A percentile compares a stretch with the other conserved stretches of the same genome.
Evolutionary conservation across 148 eudicot genomes (phyloP).

Genomic region (Vaccinium macrocarpon): DNA sequence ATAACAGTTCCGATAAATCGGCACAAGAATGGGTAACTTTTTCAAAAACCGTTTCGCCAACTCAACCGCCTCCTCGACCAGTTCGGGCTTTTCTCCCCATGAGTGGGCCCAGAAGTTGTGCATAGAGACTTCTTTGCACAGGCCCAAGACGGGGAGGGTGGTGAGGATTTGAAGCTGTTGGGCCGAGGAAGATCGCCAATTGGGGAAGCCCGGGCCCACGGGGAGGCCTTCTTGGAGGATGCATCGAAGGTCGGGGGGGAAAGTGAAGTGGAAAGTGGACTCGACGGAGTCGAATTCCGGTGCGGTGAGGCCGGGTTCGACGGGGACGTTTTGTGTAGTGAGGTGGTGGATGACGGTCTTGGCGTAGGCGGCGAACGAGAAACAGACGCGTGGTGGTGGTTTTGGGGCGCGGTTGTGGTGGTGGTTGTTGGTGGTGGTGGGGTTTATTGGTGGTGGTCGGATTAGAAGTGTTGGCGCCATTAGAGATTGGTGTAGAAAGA

Average conservation of each 20-base stretch:
- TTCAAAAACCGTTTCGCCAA: conserved; percentile 37
- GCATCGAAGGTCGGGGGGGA: conserved; percentile 74
- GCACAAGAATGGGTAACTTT: conserved; percentile 53
- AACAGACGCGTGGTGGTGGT: conserved; percentile 33
- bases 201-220: conserved; percentile 66
- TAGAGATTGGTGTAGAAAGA: background rate
- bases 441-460: background rate
- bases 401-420: background rate
- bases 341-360: conserved; percentile 32
- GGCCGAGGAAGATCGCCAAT: conserved; percentile 67
- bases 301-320: conserved; percentile 48
- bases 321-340: conserved; percentile 22
- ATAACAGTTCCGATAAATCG: conserved; percentile 53
- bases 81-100: conserved; percentile 56
- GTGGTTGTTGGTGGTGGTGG: background rate
- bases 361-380: conserved; percentile 50
- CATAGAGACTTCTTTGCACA: conserved; percentile 44
- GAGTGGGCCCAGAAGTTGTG: conserved; percentile 42
- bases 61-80: conserved; percentile 35
- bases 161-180: conserved; percentile 53
- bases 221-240: conserved; percentile 70
- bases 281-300: conserved; percentile 51
- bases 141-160: conserved; percentile 40
- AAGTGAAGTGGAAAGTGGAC: conserved; percentile 36
- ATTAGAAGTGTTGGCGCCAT: background rate